Conservation (phyloP, 1,284 basidiomycete genomes). For the Melanopsichium pennsylvanicum region DNA sequence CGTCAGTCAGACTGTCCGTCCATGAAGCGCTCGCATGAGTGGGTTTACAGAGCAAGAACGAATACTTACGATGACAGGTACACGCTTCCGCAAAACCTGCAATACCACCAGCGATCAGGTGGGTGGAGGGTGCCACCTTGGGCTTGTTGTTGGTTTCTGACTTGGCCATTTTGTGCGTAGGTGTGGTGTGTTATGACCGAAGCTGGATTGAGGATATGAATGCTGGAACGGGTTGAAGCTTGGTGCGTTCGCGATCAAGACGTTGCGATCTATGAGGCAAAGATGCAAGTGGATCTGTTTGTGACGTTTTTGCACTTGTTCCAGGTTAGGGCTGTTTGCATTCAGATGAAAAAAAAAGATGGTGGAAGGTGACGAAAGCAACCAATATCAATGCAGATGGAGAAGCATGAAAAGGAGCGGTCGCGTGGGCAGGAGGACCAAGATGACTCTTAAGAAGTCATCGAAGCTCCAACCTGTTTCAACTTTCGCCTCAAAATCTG, state of each 20-base stretch:
- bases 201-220: not conserved
- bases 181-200: not conserved
- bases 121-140: slow-evolving; percentile 64
- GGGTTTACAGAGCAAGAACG: not conserved
- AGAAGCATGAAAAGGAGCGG: not conserved
- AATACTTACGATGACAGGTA: slow-evolving; percentile 64
- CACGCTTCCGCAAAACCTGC: slow-evolving; percentile 65
- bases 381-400: too few species aligned
- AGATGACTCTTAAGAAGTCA: not conserved
- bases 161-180: slow-evolving; percentile 23
- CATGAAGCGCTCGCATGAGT: too few species aligned
- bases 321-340: too few species aligned
- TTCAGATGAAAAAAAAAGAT: too few species aligned
- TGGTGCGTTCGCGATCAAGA: not conserved
- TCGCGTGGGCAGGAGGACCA: slow-evolving; percentile 1
- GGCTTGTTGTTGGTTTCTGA: slow-evolving; percentile 48
- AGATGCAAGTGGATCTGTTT: too few species aligned
- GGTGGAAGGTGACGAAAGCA: too few species aligned
- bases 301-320: too few species aligned
- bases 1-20: too few species aligned
- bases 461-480: too few species aligned
- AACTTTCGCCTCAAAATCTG: too few species aligned
- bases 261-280: not conserved
- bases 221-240: not conserved
- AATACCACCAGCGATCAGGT: slow-evolving; percentile 65